Conservation (phyloP, 1,284 basidiomycete species). For the Austroboletus niveus region DNA sequence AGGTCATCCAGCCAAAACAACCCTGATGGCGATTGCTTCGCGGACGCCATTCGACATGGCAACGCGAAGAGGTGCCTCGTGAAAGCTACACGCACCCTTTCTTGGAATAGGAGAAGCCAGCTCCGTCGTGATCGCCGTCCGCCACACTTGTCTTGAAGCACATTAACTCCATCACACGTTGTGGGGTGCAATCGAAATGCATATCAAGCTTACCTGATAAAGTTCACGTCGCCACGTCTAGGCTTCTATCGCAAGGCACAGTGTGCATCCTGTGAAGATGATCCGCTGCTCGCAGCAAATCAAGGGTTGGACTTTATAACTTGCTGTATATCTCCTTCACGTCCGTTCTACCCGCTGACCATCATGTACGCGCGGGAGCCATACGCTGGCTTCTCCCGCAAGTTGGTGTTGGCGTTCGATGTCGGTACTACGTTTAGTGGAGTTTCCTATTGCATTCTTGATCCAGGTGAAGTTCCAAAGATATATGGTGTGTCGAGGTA, state of each 20-base stretch:
- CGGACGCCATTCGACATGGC: neutral
- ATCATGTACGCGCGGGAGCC: conserved; percentile 28
- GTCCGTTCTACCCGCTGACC: neutral
- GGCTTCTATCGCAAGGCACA: neutral
- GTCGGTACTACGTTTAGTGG: conserved; percentile 53
- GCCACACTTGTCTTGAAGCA: neutral
- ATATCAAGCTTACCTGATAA: neutral
- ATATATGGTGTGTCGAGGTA: conserved; percentile 44
- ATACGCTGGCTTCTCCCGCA: conserved; percentile 35
- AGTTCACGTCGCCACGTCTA: neutral
- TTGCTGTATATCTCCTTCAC: neutral
- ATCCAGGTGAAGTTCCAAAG: conserved; percentile 45
- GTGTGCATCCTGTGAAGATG: neutral
- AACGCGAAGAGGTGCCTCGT: conserved; percentile 2
- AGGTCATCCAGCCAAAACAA: too few relatives aligned
- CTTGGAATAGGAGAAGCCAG: too few relatives aligned
- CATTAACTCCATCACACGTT: neutral
- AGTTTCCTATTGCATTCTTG: conserved; percentile 44
- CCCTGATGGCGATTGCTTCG: too few relatives aligned
- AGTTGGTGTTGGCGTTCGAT: conserved; percentile 48
- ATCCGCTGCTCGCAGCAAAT: neutral
- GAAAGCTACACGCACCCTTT: neutral
- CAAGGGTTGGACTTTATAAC: neutral
- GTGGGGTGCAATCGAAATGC: conserved; percentile 1
- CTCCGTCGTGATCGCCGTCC: conserved; percentile 3